Evolutionary conservation across 192 early-diverging fungal genomes (phyloP).

Genomic region (Dissophora globulifera): DNA sequence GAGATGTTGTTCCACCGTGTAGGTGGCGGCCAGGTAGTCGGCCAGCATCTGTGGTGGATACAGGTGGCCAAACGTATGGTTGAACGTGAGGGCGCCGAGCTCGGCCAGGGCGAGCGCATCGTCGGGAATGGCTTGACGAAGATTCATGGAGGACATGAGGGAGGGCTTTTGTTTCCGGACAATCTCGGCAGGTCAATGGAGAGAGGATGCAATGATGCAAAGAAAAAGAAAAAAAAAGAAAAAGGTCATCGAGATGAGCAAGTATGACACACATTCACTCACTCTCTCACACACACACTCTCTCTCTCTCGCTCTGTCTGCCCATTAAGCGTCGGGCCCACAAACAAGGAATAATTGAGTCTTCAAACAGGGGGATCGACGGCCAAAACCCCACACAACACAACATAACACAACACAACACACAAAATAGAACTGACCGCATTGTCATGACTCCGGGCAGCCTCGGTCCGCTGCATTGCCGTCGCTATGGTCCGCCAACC

Average conservation of each 20-base stretch:
- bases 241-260: background rate
- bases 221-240: slow-evolving; percentile 10
- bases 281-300: background rate
- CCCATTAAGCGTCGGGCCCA: background rate
- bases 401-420: too few relatives aligned
- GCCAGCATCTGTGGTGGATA: slow-evolving; percentile 25
- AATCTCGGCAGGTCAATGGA: too few relatives aligned
- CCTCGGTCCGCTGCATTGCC: too few relatives aligned
- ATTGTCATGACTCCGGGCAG: too few relatives aligned
- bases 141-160: too few relatives aligned
- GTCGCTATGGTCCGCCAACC: too few relatives aligned
- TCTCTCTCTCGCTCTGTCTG: background rate
- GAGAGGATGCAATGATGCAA: too few relatives aligned
- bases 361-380: too few relatives aligned
- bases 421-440: too few relatives aligned
- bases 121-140: slow-evolving; percentile 29
- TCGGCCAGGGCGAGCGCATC: slow-evolving; percentile 32
- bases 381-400: too few relatives aligned
- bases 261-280: background rate
- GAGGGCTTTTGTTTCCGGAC: too few relatives aligned
- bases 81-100: slow-evolving; percentile 42
- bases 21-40: slow-evolving; percentile 26
- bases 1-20: slow-evolving; percentile 41
- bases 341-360: too few relatives aligned
- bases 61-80: slow-evolving; percentile 39